A percentile compares a stretch with the other conserved stretches of the same genome.
These are phyloP conservation scores for Clavulina sp. DNA, from an alignment of 768 basidiomycete genomes.

Conservation along the genomic window DNA sequence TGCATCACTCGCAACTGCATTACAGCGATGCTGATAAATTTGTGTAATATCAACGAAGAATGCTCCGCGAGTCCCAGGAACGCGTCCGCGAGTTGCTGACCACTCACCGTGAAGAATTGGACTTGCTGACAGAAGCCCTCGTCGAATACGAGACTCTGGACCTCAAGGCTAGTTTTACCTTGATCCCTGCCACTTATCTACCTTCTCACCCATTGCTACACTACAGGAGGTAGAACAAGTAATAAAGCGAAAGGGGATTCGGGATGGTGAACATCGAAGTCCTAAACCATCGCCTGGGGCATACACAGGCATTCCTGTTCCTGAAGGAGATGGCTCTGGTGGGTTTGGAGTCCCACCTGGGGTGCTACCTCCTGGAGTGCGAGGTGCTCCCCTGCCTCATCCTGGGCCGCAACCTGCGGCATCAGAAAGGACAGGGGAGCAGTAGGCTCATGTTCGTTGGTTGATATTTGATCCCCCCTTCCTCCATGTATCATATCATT, in stretches of 20 bases:
- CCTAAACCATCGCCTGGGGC: not conserved
- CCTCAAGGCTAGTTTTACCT: slow-evolving; percentile 24
- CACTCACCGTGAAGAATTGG: slow-evolving; percentile 53
- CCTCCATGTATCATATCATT: no score
- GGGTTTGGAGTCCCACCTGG: not conserved
- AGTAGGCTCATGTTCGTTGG: no score
- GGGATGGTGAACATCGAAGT: slow-evolving; percentile 17
- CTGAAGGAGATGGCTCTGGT: not conserved
- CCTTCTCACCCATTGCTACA: not conserved
- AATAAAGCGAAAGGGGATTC: slow-evolving; percentile 66
- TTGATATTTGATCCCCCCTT: no score
- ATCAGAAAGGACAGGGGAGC: no score
- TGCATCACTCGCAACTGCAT: slow-evolving; percentile 5
- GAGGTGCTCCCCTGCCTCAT: not conserved
- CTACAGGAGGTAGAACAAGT: slow-evolving; percentile 59
- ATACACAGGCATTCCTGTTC: not conserved
- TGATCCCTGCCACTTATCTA: not conserved
- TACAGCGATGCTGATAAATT: not conserved
- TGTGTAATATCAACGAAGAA: slow-evolving; percentile 16
- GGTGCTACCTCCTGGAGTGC: not conserved
- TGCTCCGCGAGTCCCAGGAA: slow-evolving; percentile 52
- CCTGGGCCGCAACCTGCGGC: not conserved
- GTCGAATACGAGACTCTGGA: slow-evolving; percentile 92
- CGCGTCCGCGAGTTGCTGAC: slow-evolving; percentile 49
- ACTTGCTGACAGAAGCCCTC: slow-evolving; percentile 71